phyloP scores from a whole-genome alignment of 2,329 filamentous ascomycete genomes.

The Talaromyces islandicus region DNA sequence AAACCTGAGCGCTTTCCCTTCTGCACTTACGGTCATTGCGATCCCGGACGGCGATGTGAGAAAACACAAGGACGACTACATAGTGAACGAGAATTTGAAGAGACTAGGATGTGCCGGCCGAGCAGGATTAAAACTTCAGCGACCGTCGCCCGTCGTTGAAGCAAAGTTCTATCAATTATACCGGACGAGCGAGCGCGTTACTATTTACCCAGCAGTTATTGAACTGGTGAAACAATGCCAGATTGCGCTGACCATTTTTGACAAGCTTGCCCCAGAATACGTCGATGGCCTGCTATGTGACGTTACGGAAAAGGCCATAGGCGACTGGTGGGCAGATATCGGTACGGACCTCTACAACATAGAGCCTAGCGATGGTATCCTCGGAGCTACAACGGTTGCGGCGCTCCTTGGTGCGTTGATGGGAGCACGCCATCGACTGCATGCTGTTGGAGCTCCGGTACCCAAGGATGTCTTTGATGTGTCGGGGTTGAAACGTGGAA shows the following conservation, averaged over 20 bases:
- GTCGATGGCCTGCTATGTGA: constrained; percentile 91
- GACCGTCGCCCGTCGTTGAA: constrained; percentile 73
- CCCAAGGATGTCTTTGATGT: constrained; percentile 90
- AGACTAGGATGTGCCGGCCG: constrained; percentile 86
- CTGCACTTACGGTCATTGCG: constrained; percentile 82
- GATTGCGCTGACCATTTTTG: constrained; percentile 79
- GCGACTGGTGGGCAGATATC: constrained; percentile 94
- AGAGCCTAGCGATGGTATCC: constrained; percentile 84
- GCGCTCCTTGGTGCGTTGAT: constrained; percentile 81
- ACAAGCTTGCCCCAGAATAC: constrained; percentile 79
- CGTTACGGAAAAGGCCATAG: constrained; percentile 80
- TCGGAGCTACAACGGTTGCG: constrained; percentile 87
- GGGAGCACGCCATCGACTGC: constrained; percentile 82
- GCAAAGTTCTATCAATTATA: constrained; percentile 92
- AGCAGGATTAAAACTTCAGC: constrained; percentile 72
- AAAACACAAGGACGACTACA: constrained; percentile 74
- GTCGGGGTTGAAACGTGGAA: constrained; percentile 71
- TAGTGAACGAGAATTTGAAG: constrained; percentile 92
- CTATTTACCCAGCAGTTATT: constrained; percentile 70
- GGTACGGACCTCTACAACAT: constrained; percentile 87
- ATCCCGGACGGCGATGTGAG: constrained; percentile 81
- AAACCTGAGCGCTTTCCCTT: constrained; percentile 87
- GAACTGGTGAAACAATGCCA: constrained; percentile 91
- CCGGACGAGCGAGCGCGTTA: constrained; percentile 74
- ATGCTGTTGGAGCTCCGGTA: constrained; percentile 76